Percentiles rank a stretch among this genome's conserved stretches.
Evolutionary conservation across 2,329 filamentous ascomycete genomes (phyloP).

Genomic region (Aplosporella prunicola): DNA sequence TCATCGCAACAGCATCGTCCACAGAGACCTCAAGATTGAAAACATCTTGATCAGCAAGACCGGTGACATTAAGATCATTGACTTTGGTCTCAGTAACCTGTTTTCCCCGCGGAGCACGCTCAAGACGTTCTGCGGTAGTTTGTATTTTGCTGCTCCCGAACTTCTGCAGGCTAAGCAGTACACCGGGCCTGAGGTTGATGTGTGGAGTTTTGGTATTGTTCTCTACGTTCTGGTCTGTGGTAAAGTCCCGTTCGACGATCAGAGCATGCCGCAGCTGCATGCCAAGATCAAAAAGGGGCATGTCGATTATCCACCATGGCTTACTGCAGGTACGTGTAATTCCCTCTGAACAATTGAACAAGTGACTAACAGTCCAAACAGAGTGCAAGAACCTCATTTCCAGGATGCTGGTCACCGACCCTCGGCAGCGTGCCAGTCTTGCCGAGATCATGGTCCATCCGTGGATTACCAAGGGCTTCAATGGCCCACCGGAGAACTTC

Average conservation of each 20-base stretch:
- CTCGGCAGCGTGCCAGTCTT: conserved; percentile 74
- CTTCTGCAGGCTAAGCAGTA: conserved; percentile 89
- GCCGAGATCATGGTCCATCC: conserved; percentile 89
- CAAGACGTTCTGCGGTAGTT: conserved; percentile 94
- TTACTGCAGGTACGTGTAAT: conserved; percentile 61
- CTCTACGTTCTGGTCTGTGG: conserved; percentile 94
- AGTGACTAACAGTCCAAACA: conserved; percentile 28
- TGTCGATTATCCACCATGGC: conserved; percentile 91
- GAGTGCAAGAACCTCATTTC: conserved; percentile 92
- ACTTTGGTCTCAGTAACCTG: conserved; percentile 94
- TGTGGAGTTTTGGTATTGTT: conserved; percentile 98
- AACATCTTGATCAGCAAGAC: conserved; percentile 99
- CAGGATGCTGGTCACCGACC: conserved; percentile 92
- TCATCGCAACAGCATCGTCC: conserved; percentile 95
- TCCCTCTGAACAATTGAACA: conserved; percentile 5
- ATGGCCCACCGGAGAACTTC: conserved; percentile 77
- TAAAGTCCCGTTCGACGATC: conserved; percentile 97
- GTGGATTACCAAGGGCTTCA: conserved; percentile 93
- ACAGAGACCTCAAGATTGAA: conserved; percentile 95
- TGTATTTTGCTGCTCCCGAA: conserved; percentile 96
- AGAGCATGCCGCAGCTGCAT: conserved; percentile 96
- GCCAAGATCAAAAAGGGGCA: conserved; percentile 97
- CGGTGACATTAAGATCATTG: conserved; percentile 98
- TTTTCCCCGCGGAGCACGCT: conserved; percentile 78
- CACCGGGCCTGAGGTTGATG: conserved; percentile 89